Evolutionary conservation across 2,329 filamentous ascomycete species (phyloP).

Genomic region (Penicillium griseofulvum): DNA sequence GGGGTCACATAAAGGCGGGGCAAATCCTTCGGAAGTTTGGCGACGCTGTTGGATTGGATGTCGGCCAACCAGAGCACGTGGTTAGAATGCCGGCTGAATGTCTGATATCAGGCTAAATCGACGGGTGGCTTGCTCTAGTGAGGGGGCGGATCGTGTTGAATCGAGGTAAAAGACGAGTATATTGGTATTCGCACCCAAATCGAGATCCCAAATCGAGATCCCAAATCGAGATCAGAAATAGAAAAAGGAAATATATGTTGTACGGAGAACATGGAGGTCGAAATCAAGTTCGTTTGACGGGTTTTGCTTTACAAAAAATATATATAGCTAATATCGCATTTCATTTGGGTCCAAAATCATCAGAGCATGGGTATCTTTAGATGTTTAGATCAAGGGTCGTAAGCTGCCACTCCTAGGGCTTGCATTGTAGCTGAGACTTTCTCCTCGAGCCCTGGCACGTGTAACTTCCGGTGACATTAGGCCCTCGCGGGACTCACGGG

Average conservation of each 20-base stretch:
- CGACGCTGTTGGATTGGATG: not conserved
- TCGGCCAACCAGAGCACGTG: constrained; percentile 11
- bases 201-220: not conserved
- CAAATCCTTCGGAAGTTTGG: not conserved
- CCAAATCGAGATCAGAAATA: not conserved
- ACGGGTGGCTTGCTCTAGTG: not conserved
- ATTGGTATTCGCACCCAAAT: not conserved
- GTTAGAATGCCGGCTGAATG: constrained; percentile 12
- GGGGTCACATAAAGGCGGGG: constrained; percentile 4
- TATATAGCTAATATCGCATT: not conserved
- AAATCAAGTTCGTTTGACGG: not conserved
- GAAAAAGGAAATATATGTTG: not conserved
- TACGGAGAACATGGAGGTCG: not conserved
- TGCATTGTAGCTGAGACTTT: constrained; percentile 25
- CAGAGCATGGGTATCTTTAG: constrained; percentile 9
- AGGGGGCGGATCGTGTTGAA: not conserved
- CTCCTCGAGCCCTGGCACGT: constrained; percentile 24
- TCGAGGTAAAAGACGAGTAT: not conserved
- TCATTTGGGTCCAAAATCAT: not conserved
- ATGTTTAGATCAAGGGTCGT: constrained; percentile 24
- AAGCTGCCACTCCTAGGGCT: constrained; percentile 32
- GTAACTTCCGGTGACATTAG: constrained; percentile 23
- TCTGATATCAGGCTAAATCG: constrained; percentile 17
- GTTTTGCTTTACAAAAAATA: not conserved
- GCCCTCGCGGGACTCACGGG: constrained; percentile 17